Conservation (phyloP, 2,329 filamentous ascomycete genomes). For the Sclerotinia trifoliorum region DNA sequence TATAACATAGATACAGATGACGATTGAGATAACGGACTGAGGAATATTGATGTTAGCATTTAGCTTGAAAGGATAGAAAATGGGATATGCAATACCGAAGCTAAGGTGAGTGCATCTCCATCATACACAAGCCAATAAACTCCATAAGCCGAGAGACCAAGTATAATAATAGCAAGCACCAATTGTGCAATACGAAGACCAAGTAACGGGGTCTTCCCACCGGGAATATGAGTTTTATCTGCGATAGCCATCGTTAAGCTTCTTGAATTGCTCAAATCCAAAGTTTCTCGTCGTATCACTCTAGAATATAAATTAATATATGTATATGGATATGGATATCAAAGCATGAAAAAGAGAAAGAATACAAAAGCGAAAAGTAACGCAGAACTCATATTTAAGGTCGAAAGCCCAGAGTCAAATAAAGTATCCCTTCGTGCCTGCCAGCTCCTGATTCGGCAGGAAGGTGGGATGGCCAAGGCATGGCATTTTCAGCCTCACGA, state of each 20-base stretch:
- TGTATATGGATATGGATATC: not conserved
- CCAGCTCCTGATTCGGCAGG: not conserved
- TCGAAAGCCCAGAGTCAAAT: not conserved
- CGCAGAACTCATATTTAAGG: not conserved
- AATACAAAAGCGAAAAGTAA: not conserved
- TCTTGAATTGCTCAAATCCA: no score
- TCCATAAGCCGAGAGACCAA: conserved; percentile 15
- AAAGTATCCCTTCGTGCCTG: not conserved
- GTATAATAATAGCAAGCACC: conserved; percentile 4
- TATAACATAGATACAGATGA: conserved; percentile 14
- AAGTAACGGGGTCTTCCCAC: not conserved
- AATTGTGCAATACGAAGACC: conserved; percentile 18
- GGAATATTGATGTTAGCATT: not conserved
- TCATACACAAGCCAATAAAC: conserved; percentile 1
- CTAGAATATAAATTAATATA: not conserved
- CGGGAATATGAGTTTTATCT: conserved; percentile 10
- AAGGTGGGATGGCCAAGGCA: conserved; percentile 12
- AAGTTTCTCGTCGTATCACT: not conserved
- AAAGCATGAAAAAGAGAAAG: not conserved
- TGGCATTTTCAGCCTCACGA: conserved; percentile 13
- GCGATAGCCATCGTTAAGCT: not conserved
- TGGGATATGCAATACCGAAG: not conserved
- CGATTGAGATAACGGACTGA: conserved; percentile 8
- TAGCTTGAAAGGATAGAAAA: not conserved
- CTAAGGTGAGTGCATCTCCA: conserved; percentile 13